phyloP scores from a whole-genome alignment of 2,329 filamentous ascomycete species.

The Trichoderma semiorbis region DNA sequence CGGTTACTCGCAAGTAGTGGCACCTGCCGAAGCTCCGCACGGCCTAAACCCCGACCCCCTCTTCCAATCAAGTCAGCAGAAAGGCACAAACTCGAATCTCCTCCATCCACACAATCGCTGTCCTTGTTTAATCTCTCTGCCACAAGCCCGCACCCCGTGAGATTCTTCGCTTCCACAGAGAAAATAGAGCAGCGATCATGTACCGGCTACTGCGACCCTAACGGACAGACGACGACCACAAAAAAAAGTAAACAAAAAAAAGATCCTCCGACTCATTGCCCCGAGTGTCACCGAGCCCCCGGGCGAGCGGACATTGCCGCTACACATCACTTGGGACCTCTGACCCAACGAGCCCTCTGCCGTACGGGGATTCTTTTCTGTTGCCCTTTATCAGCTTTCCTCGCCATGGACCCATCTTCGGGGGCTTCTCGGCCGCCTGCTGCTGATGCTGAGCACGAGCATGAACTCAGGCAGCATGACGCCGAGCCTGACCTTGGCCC shows the following conservation, averaged over 20 bases:
- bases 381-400: not conserved
- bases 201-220: not conserved
- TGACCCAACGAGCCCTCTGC: not conserved
- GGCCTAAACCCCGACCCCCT: not conserved
- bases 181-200: not conserved
- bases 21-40: not conserved
- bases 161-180: not conserved
- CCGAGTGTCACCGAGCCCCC: slow-evolving; percentile 18
- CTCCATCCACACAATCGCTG: not conserved
- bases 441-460: slow-evolving; percentile 4
- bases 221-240: not conserved
- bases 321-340: not conserved
- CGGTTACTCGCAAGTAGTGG: not conserved
- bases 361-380: not conserved
- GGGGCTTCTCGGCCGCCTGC: slow-evolving; percentile 32
- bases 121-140: slow-evolving; percentile 2
- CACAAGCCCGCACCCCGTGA: not conserved
- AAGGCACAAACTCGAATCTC: not conserved
- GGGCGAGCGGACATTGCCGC: slow-evolving; percentile 3
- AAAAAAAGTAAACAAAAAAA: not conserved
- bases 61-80: slow-evolving; percentile 17
- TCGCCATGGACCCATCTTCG: slow-evolving; percentile 31
- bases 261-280: slow-evolving; percentile 12
- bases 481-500: not conserved
- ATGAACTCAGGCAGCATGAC: not conserved